Percentiles rank a stretch among this genome's conserved stretches.
Conservation (phyloP, 1,284 basidiomycete species). For the Vanrija pseudolonga region DNA sequence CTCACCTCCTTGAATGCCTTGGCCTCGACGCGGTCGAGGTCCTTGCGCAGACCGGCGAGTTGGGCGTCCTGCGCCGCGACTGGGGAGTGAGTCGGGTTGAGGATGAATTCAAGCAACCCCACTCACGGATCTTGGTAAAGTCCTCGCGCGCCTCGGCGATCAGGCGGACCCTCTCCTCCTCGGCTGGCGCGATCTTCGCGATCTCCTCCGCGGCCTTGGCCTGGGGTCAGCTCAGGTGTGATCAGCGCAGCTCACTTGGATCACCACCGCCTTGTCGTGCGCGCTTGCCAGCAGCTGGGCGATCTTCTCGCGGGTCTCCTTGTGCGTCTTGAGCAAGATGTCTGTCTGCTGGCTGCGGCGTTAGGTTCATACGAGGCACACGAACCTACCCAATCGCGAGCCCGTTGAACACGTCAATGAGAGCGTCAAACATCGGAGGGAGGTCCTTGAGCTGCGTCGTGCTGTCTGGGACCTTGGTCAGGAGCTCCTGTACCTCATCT, state of each 20-base stretch:
- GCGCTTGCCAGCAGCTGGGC: too few species aligned
- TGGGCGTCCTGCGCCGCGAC: neutral
- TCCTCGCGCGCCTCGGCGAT: slow-evolving; percentile 10
- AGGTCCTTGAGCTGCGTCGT: neutral
- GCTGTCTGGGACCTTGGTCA: too few species aligned
- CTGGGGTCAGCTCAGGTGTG: neutral
- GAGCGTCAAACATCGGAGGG: neutral
- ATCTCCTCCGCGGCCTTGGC: neutral
- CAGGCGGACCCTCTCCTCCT: slow-evolving; percentile 2
- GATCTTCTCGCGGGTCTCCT: neutral
- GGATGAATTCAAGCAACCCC: too few species aligned
- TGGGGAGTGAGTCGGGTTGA: neutral
- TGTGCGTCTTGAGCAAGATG: neutral
- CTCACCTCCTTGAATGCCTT: neutral
- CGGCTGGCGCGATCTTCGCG: slow-evolving; percentile 4
- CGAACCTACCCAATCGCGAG: neutral
- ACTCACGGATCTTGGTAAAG: slow-evolving; percentile 14
- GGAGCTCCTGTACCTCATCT: too few species aligned
- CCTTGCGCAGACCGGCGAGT: neutral
- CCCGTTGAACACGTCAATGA: neutral
- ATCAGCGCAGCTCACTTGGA: neutral
- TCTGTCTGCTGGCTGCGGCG: neutral
- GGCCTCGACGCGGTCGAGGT: neutral
- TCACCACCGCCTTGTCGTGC: too few species aligned
- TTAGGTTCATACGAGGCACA: neutral